phyloP scores from a whole-genome alignment of 306 rosid genomes.

The Oxytropis ochrocephala region DNA sequence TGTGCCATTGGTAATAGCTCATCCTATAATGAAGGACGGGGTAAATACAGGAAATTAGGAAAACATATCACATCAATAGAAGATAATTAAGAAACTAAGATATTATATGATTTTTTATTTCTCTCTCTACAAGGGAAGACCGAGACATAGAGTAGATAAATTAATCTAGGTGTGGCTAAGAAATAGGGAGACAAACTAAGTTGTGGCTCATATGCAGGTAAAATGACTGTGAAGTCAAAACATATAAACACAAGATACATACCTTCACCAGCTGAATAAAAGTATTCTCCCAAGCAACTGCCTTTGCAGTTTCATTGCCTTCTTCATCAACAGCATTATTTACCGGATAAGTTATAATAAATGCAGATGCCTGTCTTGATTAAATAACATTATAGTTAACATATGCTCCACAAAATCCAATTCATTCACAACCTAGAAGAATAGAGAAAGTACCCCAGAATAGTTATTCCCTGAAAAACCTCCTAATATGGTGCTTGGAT shows the following conservation, averaged over 20 bases:
- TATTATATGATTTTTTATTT: constrained; percentile 6
- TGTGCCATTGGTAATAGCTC: constrained; percentile 77
- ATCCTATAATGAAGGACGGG: constrained; percentile 41
- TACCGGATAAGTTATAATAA: constrained; percentile 82
- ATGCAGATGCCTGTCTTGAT: constrained; percentile 81
- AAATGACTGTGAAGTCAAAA: constrained; percentile 12
- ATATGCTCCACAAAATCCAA: constrained; percentile 16
- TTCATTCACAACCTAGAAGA: too few species aligned
- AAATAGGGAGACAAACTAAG: neutral
- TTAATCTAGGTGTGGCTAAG: neutral
- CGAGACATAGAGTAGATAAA: neutral
- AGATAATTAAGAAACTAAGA: constrained; percentile 16
- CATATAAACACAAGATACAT: constrained; percentile 19
- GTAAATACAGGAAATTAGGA: constrained; percentile 7
- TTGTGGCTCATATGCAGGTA: neutral
- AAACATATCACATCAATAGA: constrained; percentile 13
- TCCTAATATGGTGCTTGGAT: too few species aligned
- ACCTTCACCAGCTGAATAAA: constrained; percentile 90
- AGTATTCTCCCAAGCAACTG: constrained; percentile 95
- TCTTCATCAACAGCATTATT: constrained; percentile 68
- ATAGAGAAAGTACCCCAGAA: too few species aligned
- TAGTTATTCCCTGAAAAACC: too few species aligned
- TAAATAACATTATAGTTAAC: constrained; percentile 30
- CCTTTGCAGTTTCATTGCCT: constrained; percentile 61
- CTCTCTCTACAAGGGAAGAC: constrained; percentile 1